phyloP scores from a whole-genome alignment of 306 rosid species.

The Medicago ruthenica region DNA sequence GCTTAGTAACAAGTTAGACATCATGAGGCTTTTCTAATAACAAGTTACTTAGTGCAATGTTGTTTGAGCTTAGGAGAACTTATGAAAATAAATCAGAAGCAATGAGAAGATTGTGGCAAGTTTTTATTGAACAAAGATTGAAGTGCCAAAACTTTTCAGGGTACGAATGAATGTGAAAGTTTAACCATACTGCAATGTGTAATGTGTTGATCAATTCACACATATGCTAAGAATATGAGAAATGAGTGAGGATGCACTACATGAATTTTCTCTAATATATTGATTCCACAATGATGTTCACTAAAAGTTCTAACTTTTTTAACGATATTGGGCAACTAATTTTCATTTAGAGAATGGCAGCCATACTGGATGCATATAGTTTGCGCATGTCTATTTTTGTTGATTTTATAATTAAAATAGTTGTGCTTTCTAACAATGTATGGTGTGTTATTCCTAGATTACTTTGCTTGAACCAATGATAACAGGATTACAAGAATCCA shows the following conservation, averaged over 20 bases:
- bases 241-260: constrained; percentile 1
- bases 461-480: constrained; percentile 91
- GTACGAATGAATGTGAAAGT: constrained; percentile 27
- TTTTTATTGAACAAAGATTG: background rate
- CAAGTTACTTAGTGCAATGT: constrained; percentile 11
- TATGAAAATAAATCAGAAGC: constrained; percentile 11
- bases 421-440: constrained; percentile 38
- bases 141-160: constrained; percentile 7
- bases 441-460: constrained; percentile 57
- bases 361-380: constrained; percentile 24
- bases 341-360: constrained; percentile 21
- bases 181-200: constrained; percentile 17
- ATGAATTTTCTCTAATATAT: constrained; percentile 16
- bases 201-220: constrained; percentile 6
- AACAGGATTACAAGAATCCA: constrained; percentile 88
- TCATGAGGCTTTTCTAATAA: background rate
- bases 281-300: constrained; percentile 18
- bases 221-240: constrained; percentile 26
- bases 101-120: constrained; percentile 9
- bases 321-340: constrained; percentile 11
- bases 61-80: constrained; percentile 13
- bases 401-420: constrained; percentile 17
- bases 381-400: constrained; percentile 3
- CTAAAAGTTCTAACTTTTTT: background rate
- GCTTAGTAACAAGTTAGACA: background rate